Evolutionary conservation across 202 grass and related monocot genomes (phyloP), one percentile per base, ranked within the genome.

Genomic region (Musa balbisiana): DNA sequence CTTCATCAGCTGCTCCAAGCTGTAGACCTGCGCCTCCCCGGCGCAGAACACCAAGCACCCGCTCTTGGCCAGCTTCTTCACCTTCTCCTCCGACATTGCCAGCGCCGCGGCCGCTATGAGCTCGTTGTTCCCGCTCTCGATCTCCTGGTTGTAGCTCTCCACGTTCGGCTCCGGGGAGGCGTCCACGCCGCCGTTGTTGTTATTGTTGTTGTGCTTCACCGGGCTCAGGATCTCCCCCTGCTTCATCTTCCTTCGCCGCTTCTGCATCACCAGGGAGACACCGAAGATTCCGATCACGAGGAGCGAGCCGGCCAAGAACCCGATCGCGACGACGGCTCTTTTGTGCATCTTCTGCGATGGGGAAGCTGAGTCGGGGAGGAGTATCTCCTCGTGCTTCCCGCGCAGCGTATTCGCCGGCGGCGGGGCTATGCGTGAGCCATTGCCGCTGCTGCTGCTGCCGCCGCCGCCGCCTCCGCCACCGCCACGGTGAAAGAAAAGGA

Each of bases 41-140:
- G 94, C 90, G 68, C 90, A 97, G 84, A 97, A 97, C 10, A 80
- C 90, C 0, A 97, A 82, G 71, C 88, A 97, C 19, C 94, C 94
- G 49, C 94, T 97, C 73, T 90, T 86, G 4, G 86, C 94, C 73
- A 97, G 80, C 43, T 80, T 80, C 15, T 88, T 84, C 0, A 86
- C 94, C 76, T 91, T 97, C 55, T 75, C 73, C 76, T 92, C 84
- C 25, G 90, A 86, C 62, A 85, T 76, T 9, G 72, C 71, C 83
- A 86, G 71, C 87, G 90, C 92, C 74, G 90, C 84, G 1, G 83
- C 70, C 2, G 87, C 83, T 63, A 87, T 86, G 59, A 79, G 77
- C 77, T 79, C 77, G 55, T 70, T 79, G 77, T 33, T 67, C 17
- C 53, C 52, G 79, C 58, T 83, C 82, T 69, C 77, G 25, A 74